These are phyloP conservation scores for Dothistroma septosporum DNA, from an alignment of 2,329 filamentous ascomycete species.

Conservation along the genomic window DNA sequence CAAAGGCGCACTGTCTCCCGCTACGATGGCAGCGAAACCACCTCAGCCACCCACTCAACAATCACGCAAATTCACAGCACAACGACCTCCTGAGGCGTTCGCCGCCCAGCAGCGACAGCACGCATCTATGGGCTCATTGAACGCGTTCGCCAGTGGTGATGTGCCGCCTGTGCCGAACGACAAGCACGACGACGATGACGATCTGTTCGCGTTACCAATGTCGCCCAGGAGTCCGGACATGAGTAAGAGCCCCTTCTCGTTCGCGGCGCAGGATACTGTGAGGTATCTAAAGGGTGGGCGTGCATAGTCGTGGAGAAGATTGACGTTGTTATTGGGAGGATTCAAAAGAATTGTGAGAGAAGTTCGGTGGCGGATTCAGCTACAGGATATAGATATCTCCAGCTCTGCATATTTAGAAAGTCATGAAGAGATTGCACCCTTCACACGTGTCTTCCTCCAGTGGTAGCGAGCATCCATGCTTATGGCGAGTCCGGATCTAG, in stretches of 20 bases:
- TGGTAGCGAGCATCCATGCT: no score
- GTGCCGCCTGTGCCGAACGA: conserved; percentile 23
- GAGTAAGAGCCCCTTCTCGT: conserved; percentile 74
- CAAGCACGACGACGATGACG: conserved; percentile 63
- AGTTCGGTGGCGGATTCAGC: not conserved
- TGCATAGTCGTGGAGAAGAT: conserved; percentile 3
- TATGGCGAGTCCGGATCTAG: no score
- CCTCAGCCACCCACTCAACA: conserved; percentile 33
- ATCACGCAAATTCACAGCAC: conserved; percentile 24
- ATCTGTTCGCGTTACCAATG: conserved; percentile 80
- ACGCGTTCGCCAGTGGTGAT: conserved; percentile 40
- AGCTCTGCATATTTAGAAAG: no score
- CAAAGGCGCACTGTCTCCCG: conserved; percentile 40
- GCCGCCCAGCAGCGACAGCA: conserved; percentile 39
- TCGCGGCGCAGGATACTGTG: conserved; percentile 42
- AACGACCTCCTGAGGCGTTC: conserved; percentile 34
- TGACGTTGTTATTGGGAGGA: conserved; percentile 2
- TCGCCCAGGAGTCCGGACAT: conserved; percentile 84
- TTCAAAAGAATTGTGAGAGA: not conserved
- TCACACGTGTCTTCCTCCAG: no score
- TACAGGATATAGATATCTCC: no score
- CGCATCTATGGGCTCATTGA: conserved; percentile 40
- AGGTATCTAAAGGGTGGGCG: conserved; percentile 28
- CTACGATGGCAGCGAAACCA: conserved; percentile 42
- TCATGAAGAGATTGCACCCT: no score